Evolutionary conservation across 1,284 basidiomycete genomes (phyloP), one percentile per base, ranked within the genome.

Genomic region (Pyrrhoderma noxium): DNA sequence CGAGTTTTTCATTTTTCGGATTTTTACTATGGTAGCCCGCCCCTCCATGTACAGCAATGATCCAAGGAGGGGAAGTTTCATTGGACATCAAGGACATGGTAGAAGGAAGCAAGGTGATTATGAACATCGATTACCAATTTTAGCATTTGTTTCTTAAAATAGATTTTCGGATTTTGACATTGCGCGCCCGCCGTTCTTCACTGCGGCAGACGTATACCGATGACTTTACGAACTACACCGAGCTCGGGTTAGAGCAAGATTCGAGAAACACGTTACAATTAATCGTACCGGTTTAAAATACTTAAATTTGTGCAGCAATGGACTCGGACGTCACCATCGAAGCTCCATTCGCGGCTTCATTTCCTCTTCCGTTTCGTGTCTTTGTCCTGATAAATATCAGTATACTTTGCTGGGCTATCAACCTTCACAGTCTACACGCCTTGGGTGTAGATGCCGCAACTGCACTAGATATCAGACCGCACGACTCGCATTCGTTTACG

Each of bases 301-400:
- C 7, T 5, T 5, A 31, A 5, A 5, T 31, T 31, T 11, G 27
- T 31, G 27, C 11, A 31, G 7, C 11, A 5, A 31, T 31, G 27
- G 27, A 31, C 27, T 31, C 21, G 23, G 31, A 38, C 39, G 43
- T 35, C 36, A 21, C 35, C 40, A 60, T 63, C 39, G 63, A 65
- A 27, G 62, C 71, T 36, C 67, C 73, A 38, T 75, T 83, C 59
- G 75, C 77, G 41, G 70, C 77, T 21, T 69, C 71, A 8, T 89
- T 90, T 62, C 90, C 90, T 7, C 73, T 93, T 3, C 89, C 90
- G 3, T 89, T 90, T 65, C 82, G 90, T 55, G 85, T 89, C 27
- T 74, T 91, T 52, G 75, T 79, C 58, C 74, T 93, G 51, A 67
- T 80, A 53, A 82, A 84, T 23, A 59, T 87, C 46, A 86, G 87